Percentiles rank a stretch among this genome's conserved stretches.
Conservation (phyloP, 169 alveolate genomes). For the Cryptosporidium parvum region DNA sequence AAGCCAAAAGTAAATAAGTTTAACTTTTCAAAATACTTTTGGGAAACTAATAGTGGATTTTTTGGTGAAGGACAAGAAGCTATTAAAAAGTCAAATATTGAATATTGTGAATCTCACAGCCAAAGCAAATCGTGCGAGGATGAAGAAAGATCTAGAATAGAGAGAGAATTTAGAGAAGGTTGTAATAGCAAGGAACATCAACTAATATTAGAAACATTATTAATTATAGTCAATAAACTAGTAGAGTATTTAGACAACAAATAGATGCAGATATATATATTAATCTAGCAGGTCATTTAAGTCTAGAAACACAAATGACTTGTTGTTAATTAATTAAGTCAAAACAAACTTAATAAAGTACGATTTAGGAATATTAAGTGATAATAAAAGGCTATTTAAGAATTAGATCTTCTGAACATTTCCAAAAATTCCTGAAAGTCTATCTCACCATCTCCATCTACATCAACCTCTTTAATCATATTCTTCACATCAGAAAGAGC, state of each 20-base stretch:
- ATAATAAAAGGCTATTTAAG: neutral
- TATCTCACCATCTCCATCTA: slow-evolving; percentile 83
- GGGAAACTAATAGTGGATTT: neutral
- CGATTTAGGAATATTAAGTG: neutral
- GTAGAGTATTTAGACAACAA: slow-evolving; percentile 17
- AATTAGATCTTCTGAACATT: slow-evolving; percentile 77
- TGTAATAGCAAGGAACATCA: slow-evolving; percentile 32
- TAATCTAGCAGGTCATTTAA: neutral
- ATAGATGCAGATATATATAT: neutral
- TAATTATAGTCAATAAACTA: slow-evolving; percentile 16
- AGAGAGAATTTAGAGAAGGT: neutral
- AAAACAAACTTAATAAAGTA: neutral
- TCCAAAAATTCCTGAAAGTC: slow-evolving; percentile 75
- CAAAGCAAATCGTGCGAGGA: neutral
- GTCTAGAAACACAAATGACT: neutral
- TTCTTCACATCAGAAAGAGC: slow-evolving; percentile 63
- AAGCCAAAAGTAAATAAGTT: neutral
- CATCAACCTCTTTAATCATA: slow-evolving; percentile 80
- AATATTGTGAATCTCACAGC: neutral
- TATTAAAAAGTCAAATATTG: neutral
- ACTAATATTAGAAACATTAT: slow-evolving; percentile 22
- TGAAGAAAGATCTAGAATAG: neutral
- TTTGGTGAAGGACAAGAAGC: slow-evolving; percentile 31
- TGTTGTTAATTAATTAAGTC: neutral
- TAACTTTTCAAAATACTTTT: slow-evolving; percentile 23